Percentiles rank a stretch among this genome's conserved stretches.
Conservation (phyloP, 352 stramenopile genomes). For the Phytophthora pinifolia region DNA sequence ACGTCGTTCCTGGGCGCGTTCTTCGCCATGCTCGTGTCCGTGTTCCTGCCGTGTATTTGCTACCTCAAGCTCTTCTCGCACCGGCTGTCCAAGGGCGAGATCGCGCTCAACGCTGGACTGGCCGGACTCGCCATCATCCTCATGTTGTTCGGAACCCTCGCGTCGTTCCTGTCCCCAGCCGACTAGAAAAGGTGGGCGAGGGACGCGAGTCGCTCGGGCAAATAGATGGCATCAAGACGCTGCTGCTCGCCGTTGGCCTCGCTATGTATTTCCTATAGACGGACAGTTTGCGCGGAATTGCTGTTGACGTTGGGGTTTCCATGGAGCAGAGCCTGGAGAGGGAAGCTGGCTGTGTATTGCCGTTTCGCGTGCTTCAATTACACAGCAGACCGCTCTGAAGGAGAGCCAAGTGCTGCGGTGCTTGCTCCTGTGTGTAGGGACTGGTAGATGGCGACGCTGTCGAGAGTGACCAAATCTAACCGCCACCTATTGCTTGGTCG, state of each 20-base stretch:
- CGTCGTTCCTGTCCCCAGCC: slow-evolving; percentile 74
- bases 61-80: slow-evolving; percentile 85
- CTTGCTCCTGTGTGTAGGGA: slow-evolving; percentile 11
- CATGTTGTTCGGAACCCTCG: slow-evolving; percentile 74
- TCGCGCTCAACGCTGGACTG: slow-evolving; percentile 54
- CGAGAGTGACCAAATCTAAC: neutral
- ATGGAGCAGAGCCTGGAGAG: neutral
- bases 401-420: slow-evolving; percentile 4
- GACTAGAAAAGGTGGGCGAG: slow-evolving; percentile 30
- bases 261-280: slow-evolving; percentile 26
- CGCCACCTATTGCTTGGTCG: neutral
- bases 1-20: slow-evolving; percentile 86
- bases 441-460: slow-evolving; percentile 13
- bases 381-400: slow-evolving; percentile 6
- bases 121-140: slow-evolving; percentile 65
- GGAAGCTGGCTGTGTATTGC: too few relatives aligned
- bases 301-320: neutral
- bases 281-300: neutral
- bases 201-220: neutral
- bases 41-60: slow-evolving; percentile 84
- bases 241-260: slow-evolving; percentile 12
- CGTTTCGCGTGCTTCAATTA: slow-evolving; percentile 6
- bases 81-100: slow-evolving; percentile 46
- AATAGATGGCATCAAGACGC: slow-evolving; percentile 23
- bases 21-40: slow-evolving; percentile 81